These are phyloP conservation scores for Adansonia gregorii DNA, from an alignment of 441 rosid genomes.

Conservation along the genomic window DNA sequence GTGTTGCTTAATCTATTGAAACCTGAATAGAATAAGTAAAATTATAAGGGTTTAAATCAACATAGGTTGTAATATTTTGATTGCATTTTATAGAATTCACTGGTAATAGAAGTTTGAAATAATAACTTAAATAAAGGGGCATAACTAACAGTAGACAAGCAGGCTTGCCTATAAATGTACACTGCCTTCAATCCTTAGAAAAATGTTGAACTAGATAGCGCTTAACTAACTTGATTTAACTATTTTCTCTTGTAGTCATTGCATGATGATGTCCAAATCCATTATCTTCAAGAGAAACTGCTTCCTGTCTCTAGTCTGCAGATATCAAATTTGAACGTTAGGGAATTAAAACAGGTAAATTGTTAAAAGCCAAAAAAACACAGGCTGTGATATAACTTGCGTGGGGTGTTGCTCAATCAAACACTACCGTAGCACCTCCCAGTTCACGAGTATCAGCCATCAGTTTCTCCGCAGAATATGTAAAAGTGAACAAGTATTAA, in stretches of 20 bases:
- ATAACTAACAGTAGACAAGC: background rate
- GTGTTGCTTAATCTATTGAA: conserved; percentile 97
- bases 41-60: background rate
- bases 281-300: background rate
- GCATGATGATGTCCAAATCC: background rate
- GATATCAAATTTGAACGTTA: conserved; percentile 6
- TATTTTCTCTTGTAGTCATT: background rate
- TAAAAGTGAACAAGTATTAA: conserved; percentile 19
- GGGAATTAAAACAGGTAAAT: background rate
- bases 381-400: conserved; percentile 37
- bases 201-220: background rate
- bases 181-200: background rate
- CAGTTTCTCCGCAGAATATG: conserved; percentile 84
- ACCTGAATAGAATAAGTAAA: conserved; percentile 50
- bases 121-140: background rate
- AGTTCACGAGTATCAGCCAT: conserved; percentile 91
- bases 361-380: background rate
- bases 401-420: conserved; percentile 97
- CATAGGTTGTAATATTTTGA: background rate
- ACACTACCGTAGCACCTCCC: conserved; percentile 85
- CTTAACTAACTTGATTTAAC: background rate
- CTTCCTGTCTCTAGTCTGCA: too few relatives aligned
- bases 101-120: background rate
- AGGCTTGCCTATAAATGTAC: background rate
- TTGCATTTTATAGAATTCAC: background rate